These are phyloP conservation scores for Coemansia sp. DNA, from an alignment of 192 early-diverging fungal species.

Conservation along the genomic window DNA sequence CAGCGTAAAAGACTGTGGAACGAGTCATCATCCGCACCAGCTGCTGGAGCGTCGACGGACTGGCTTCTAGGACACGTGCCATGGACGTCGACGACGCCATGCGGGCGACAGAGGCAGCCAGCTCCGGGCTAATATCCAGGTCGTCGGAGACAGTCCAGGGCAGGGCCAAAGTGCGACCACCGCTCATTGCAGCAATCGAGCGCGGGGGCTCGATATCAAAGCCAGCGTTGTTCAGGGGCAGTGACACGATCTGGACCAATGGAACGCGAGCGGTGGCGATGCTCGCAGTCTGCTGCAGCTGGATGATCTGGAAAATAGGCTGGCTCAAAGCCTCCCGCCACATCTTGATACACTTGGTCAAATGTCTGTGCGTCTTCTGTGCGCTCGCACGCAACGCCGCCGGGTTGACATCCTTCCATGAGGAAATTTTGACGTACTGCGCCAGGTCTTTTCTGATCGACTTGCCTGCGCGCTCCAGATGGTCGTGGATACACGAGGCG, in stretches of 20 bases:
- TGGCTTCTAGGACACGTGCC: conserved; percentile 29
- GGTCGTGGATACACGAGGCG: conserved; percentile 55
- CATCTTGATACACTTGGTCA: conserved; percentile 88
- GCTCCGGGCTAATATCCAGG: conserved; percentile 4
- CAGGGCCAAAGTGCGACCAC: not conserved
- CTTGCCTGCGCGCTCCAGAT: conserved; percentile 62
- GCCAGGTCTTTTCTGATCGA: conserved; percentile 86
- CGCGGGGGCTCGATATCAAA: conserved; percentile 8
- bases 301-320: conserved; percentile 63
- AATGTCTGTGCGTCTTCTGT: conserved; percentile 84
- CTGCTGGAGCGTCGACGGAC: conserved; percentile 21
- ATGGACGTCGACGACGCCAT: conserved; percentile 8
- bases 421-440: conserved; percentile 93
- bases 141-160: not conserved
- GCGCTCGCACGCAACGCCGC: conserved; percentile 89
- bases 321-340: conserved; percentile 78
- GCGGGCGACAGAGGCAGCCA: conserved; percentile 6
- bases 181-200: not conserved
- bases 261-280: conserved; percentile 31
- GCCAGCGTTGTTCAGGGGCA: conserved; percentile 32
- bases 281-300: conserved; percentile 24
- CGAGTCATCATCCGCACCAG: conserved; percentile 20
- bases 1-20: conserved; percentile 8
- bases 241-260: conserved; percentile 11
- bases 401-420: conserved; percentile 96